These are phyloP conservation scores for Diplocarpon mali DNA, from an alignment of 2,329 filamentous ascomycete genomes.

Conservation along the genomic window DNA sequence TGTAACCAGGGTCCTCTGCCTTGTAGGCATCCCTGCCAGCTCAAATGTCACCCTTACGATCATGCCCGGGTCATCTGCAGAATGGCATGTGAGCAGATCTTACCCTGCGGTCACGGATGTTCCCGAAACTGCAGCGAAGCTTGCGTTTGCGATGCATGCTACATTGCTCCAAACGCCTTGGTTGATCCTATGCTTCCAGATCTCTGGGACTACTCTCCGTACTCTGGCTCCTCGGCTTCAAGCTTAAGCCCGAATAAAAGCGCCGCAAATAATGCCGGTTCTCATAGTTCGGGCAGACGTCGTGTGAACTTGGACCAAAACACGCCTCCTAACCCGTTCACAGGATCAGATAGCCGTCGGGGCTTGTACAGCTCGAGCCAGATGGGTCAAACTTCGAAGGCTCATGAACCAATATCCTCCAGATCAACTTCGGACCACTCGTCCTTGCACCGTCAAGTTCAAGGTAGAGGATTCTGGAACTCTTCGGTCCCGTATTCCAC, in stretches of 20 bases:
- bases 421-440: too few relatives aligned
- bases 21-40: slow-evolving; percentile 24
- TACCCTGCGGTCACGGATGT: slow-evolving; percentile 25
- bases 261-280: not conserved
- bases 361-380: too few relatives aligned
- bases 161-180: not conserved
- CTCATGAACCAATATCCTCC: too few relatives aligned
- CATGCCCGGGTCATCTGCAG: slow-evolving; percentile 20
- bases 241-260: not conserved
- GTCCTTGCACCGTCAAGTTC: too few relatives aligned
- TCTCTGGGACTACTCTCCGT: not conserved
- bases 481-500: too few relatives aligned
- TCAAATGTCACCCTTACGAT: slow-evolving; percentile 23
- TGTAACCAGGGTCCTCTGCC: slow-evolving; percentile 32
- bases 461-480: too few relatives aligned
- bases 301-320: too few relatives aligned
- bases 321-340: too few relatives aligned
- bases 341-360: too few relatives aligned
- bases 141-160: slow-evolving; percentile 19
- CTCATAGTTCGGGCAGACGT: too few relatives aligned
- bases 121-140: slow-evolving; percentile 16
- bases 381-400: too few relatives aligned
- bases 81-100: slow-evolving; percentile 14
- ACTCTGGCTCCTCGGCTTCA: not conserved
- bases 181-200: not conserved